Base-by-base conservation (phyloP, 192 early-diverging fungal genomes). In the Linnemannia schmuckeri region DNA sequence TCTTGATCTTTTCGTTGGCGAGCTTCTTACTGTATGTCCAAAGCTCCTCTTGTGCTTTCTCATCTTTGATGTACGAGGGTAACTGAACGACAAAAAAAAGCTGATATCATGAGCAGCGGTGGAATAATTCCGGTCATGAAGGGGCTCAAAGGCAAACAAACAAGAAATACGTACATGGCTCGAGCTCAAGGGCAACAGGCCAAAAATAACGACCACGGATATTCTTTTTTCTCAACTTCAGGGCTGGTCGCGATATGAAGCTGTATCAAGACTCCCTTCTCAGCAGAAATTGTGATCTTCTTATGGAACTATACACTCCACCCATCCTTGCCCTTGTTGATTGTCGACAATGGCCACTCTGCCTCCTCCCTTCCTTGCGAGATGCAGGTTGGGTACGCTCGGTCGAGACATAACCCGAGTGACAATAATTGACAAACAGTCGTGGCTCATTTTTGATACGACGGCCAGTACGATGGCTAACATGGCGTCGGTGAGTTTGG, bases 401-500 rank as follows among this genome's bases (percentile, higher is more conserved):
- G 10, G 81, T 77, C 3, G 1, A 1, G 20, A 82, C 76, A 54
- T 54, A 77, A 10, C 81, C 81, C 24, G 81, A 76, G 41, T 82
- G 70, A 9, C 44, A 52, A 35, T 54, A n/a, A 38, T 82, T 82
- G 12, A 82, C 88, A 20, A 87, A 85, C 38, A 87, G 72, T 0
- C 77, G 30, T 38, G 82, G 73, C 6, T 79, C 76, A 13, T 74
- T 74, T 27, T 81, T 47, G 12, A 88, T 22, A 24, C 78, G 46
- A 18, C 82, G 76, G 89, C 87, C 30, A 95, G 77, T 20, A 88
- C 77, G 13, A 73, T 82, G 2, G 90, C 69, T 78, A 92, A 93
- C 18, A 91, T 81, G 38, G 89, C 70, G 66, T 89, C 91, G 61
- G 90, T 81, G 76, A 93, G 79, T 80, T 95, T 95, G 44, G 89